Base-by-base conservation (phyloP, 2,329 filamentous ascomycete species). In the Cladosporium sp. region DNA sequence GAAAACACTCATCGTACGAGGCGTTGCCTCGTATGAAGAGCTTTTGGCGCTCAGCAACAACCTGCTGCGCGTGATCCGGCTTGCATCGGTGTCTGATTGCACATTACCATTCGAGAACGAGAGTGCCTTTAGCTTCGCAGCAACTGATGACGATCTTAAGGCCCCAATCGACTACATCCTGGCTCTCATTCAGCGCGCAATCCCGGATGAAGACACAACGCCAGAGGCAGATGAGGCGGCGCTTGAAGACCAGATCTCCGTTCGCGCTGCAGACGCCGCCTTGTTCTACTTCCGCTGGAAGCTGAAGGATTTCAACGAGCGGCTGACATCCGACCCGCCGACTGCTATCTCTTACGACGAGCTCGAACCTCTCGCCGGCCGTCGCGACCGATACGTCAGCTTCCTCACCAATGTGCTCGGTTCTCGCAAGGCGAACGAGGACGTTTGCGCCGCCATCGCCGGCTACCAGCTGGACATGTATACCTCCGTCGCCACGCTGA, bases 231-330 rank as follows among this genome's bases (percentile, higher is more conserved):
- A 66, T 18, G 77, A 85, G 22, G 86, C 90, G 57, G 83, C 83
- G 41, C 74, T 88, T 10, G 92, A 97, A 68, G 87, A 93, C 59
- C 84, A 88, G 58, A 76, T 93, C 41, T 84, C 89, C 6, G 77
- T 82, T 2, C 86, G 85, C 61, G 85, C 89, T 31, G 86, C 95
- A 63, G 86, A 87, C 59, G 79, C 84, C 2, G 78, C 86, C 46
- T 78, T 90, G 43, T 89, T 95, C 71, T 97, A 96, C 72, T 95
- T 96, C 66, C 89, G 95, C 83, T 98, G 93, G 93, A 75, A 77
- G 38, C 65, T 72, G 44, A 63, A 66, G n/a, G 58, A 59, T 13
- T 62, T 75, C 42, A 59, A 63, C n/a, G 52, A 49, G 64, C 89
- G 55, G 74, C 77, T 56, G 74, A 77, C 50, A 69, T 78, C 13